A percentile compares a stretch with the other conserved stretches of the same genome.
phyloP scores from a whole-genome alignment of 495 filamentous ascomycete genomes.

The Penicillium pancosmium region DNA sequence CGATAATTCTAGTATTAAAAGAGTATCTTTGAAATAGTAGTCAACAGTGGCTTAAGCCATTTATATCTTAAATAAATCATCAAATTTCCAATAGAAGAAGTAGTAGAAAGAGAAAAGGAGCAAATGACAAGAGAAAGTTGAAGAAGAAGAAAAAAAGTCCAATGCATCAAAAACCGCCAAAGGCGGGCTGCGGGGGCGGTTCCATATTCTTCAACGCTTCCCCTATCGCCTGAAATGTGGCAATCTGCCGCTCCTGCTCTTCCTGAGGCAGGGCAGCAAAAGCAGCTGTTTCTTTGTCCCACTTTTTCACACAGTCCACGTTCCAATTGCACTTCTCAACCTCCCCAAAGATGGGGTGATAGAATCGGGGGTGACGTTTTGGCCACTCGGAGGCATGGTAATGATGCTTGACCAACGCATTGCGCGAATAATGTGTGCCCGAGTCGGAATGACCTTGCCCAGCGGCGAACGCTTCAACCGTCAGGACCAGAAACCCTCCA shows the following conservation, averaged over 20 bases:
- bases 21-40: no score
- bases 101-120: no score
- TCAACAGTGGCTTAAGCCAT: no score
- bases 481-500: no score
- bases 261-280: slow-evolving; percentile 49
- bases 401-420: slow-evolving; percentile 63
- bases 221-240: slow-evolving; percentile 16
- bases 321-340: slow-evolving; percentile 69
- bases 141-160: no score
- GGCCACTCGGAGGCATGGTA: slow-evolving; percentile 64
- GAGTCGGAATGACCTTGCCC: slow-evolving; percentile 53
- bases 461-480: no score
- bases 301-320: slow-evolving; percentile 55
- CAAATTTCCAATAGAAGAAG: no score
- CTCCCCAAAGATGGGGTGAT: slow-evolving; percentile 62
- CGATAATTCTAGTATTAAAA: no score
- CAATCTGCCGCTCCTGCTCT: slow-evolving; percentile 52
- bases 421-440: slow-evolving; percentile 59
- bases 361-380: slow-evolving; percentile 57
- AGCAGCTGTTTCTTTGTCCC: slow-evolving; percentile 28
- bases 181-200: neutral
- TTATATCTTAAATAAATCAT: no score
- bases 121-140: no score
- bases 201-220: slow-evolving; percentile 8
- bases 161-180: no score